phyloP scores from a whole-genome alignment of 306 rosid genomes.

The Pyrus communis region DNA sequence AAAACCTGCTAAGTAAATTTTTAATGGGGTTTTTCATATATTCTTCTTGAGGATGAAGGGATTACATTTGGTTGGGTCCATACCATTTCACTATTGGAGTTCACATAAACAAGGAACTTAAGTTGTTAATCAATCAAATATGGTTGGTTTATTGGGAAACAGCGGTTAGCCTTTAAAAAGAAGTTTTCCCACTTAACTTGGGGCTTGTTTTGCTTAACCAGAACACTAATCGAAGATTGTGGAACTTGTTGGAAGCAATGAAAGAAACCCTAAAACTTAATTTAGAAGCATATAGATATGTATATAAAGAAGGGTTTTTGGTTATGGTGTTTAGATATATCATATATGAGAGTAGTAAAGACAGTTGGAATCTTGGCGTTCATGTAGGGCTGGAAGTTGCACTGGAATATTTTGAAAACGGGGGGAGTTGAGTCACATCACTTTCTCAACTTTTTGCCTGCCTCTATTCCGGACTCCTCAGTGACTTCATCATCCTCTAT shows the following conservation, averaged over 20 bases:
- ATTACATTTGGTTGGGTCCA: neutral
- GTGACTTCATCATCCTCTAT: neutral
- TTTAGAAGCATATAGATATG: neutral
- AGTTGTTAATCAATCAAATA: neutral
- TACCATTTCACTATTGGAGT: neutral
- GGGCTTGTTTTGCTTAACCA: neutral
- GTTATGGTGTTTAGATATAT: neutral
- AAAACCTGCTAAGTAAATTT: neutral
- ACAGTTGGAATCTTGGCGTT: constrained; percentile 22
- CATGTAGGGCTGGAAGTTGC: constrained; percentile 23
- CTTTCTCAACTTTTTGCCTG: constrained; percentile 14
- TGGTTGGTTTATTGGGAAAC: neutral
- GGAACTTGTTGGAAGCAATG: neutral
- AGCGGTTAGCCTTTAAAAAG: neutral
- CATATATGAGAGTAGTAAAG: neutral
- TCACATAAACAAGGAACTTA: neutral
- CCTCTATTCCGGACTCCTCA: neutral
- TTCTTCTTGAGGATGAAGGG: neutral
- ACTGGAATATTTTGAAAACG: constrained; percentile 19
- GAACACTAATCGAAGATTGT: neutral
- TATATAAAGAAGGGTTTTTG: neutral
- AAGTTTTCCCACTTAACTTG: neutral
- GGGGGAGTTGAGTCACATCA: constrained; percentile 23
- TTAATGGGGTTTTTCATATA: neutral
- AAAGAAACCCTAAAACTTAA: neutral